Base-by-base conservation (phyloP, 1,284 basidiomycete species). In the Lentinula novae-zelandiae region DNA sequence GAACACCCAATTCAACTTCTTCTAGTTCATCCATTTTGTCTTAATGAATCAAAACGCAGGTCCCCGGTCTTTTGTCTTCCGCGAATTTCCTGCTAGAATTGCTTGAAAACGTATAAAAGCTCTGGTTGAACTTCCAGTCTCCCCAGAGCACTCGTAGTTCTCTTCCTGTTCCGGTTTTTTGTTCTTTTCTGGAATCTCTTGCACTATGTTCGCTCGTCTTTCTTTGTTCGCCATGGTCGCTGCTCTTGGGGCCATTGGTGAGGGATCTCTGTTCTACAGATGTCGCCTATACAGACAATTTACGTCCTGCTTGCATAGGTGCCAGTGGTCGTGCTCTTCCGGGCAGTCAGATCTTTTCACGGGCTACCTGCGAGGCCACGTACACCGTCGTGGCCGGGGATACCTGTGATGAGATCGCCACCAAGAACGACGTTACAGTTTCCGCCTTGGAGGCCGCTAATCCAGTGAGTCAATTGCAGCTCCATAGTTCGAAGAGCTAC, bases 381-480 rank as follows among this genome's bases (percentile, higher is more conserved):
- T 58, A 58, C 27, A 49, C 17, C 1, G 56, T 58, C 33, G 49
- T 39, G 15, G 22, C 56, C 12, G 56, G 56, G 8, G 56, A 58
- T 36, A 50, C 33, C 38, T 49, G 49, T 33, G 9, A 50, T n/a
- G 6, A 34, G 5, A 58, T 58, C 20, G 46, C 56, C 10, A 15
- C 48, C 6, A 50, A 58, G 8, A 17, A 22, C 36, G 38, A 36
- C 20, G 27, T 58, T 17, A 49, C 44, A 13, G 31, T 20, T 38
- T 7, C 46, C 15, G 46, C 46, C 3, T 42, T 58, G 34, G 34
- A 50, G 20, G 36, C 48, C 33, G 48, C 56, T 12, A 58, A 58
- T 34, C 56, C 56, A 3, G 49, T 39, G 12, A 36, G 38, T 7
- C 15, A 12, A 42, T 10, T 57, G 13, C 31, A 15, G 22, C 9